Conservation (phyloP, 345 rosid species). For the Euphorbia tirucalli region DNA sequence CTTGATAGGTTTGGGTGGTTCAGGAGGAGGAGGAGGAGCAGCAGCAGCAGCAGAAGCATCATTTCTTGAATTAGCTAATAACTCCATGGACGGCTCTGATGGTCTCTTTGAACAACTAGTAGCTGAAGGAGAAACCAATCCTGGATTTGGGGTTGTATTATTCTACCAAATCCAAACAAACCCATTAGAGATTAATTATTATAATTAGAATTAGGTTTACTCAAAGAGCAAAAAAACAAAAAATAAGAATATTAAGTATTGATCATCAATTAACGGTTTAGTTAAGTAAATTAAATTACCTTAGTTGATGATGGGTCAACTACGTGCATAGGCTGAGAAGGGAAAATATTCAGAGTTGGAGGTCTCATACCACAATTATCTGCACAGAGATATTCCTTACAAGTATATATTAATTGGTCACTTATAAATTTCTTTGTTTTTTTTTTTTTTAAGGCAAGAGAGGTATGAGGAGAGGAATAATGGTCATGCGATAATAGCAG, state of each 20-base stretch:
- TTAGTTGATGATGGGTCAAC: conserved; percentile 55
- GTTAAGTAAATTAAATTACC: conserved; percentile 27
- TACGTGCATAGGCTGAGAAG: conserved; percentile 94
- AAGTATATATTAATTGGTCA: no score
- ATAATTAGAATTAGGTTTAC: neutral
- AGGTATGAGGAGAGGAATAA: conserved; percentile 21
- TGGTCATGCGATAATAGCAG: conserved; percentile 33
- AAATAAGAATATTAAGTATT: neutral
- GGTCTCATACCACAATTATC: conserved; percentile 70
- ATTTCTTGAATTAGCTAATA: conserved; percentile 30
- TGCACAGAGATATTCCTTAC: conserved; percentile 32
- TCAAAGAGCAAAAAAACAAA: neutral
- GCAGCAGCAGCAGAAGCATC: conserved; percentile 20
- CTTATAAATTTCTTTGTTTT: no score
- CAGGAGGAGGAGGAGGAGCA: conserved; percentile 16
- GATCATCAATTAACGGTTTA: conserved; percentile 11
- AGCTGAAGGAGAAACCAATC: conserved; percentile 22
- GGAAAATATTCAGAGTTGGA: conserved; percentile 94
- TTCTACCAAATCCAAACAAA: conserved; percentile 29
- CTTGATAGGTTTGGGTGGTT: conserved; percentile 40
- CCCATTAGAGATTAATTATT: conserved; percentile 9
- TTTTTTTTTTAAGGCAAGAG: conserved; percentile 19
- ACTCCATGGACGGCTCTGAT: conserved; percentile 34
- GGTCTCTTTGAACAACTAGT: conserved; percentile 42
- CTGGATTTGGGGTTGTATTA: conserved; percentile 10